Conservation (phyloP, 768 basidiomycete species). For the Tricholoma bakamatsutake region DNA sequence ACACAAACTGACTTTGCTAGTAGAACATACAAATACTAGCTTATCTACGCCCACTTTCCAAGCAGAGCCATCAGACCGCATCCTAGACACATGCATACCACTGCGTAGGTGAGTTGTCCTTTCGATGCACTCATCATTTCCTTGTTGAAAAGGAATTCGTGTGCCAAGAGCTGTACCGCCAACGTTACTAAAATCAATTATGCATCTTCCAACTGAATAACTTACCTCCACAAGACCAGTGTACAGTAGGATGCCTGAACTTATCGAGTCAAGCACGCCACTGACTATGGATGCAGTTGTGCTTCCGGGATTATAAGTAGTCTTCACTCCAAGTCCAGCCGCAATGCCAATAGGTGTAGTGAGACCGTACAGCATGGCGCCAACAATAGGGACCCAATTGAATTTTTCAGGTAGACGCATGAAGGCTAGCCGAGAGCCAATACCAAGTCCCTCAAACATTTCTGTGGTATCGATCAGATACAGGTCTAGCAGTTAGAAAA, state of each 20-base stretch:
- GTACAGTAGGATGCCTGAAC: slow-evolving; percentile 84
- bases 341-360: slow-evolving; percentile 90
- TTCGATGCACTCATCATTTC: slow-evolving; percentile 74
- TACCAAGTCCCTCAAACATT: slow-evolving; percentile 90
- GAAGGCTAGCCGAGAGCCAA: slow-evolving; percentile 84
- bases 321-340: slow-evolving; percentile 67
- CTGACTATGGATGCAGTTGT: slow-evolving; percentile 75
- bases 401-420: slow-evolving; percentile 55
- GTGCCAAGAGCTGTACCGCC: slow-evolving; percentile 73
- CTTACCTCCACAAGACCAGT: slow-evolving; percentile 42
- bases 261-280: slow-evolving; percentile 80
- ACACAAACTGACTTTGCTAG: too few relatives aligned
- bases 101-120: slow-evolving; percentile 60
- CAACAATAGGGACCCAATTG: slow-evolving; percentile 50
- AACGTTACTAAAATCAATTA: slow-evolving; percentile 4
- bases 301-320: slow-evolving; percentile 77
- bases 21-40: too few relatives aligned
- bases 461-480: slow-evolving; percentile 37
- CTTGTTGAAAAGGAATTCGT: slow-evolving; percentile 90
- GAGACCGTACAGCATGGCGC: slow-evolving; percentile 61
- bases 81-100: slow-evolving; percentile 76
- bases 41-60: slow-evolving; percentile 74
- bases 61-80: slow-evolving; percentile 88
- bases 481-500: not conserved
- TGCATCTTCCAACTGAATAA: not conserved